These are phyloP conservation scores for Pseudogymnoascus sp. DNA, from an alignment of 2,329 filamentous ascomycete species.

Conservation along the genomic window DNA sequence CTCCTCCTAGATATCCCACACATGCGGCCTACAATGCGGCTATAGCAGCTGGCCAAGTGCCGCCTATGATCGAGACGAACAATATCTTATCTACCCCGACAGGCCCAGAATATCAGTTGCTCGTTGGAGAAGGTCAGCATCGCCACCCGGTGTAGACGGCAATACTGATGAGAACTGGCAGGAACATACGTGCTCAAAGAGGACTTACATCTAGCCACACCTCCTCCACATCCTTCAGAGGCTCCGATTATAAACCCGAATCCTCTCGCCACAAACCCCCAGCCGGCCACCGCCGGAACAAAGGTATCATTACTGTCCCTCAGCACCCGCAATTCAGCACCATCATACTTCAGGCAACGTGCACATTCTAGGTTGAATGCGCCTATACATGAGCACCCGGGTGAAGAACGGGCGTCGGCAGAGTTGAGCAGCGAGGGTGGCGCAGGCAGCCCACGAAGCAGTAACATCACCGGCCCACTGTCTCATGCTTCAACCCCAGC, in stretches of 20 bases:
- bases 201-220: slow-evolving; percentile 85
- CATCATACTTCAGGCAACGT: slow-evolving; percentile 48
- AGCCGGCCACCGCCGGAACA: slow-evolving; percentile 77
- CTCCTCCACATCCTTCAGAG: slow-evolving; percentile 92
- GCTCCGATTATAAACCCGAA: slow-evolving; percentile 81
- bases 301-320: slow-evolving; percentile 65
- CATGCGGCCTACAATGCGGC: slow-evolving; percentile 66
- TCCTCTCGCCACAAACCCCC: slow-evolving; percentile 76
- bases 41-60: slow-evolving; percentile 58
- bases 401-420: slow-evolving; percentile 52
- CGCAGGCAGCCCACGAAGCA: slow-evolving; percentile 47
- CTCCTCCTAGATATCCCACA: slow-evolving; percentile 77
- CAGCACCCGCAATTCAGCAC: slow-evolving; percentile 32
- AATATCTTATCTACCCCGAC: slow-evolving; percentile 76
- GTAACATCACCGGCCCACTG: slow-evolving; percentile 21
- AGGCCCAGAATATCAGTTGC: slow-evolving; percentile 78
- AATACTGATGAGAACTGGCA: slow-evolving; percentile 30
- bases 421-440: slow-evolving; percentile 53
- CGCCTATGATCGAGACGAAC: slow-evolving; percentile 85
- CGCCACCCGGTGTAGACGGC: background rate
- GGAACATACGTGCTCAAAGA: slow-evolving; percentile 88
- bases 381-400: slow-evolving; percentile 56
- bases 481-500: slow-evolving; percentile 44
- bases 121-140: slow-evolving; percentile 77
- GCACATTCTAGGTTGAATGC: slow-evolving; percentile 40